Percentiles rank a stretch among this genome's conserved stretches.
Conservation (phyloP, 163 green algal genomes). For the Scenedesmus sp. region DNA sequence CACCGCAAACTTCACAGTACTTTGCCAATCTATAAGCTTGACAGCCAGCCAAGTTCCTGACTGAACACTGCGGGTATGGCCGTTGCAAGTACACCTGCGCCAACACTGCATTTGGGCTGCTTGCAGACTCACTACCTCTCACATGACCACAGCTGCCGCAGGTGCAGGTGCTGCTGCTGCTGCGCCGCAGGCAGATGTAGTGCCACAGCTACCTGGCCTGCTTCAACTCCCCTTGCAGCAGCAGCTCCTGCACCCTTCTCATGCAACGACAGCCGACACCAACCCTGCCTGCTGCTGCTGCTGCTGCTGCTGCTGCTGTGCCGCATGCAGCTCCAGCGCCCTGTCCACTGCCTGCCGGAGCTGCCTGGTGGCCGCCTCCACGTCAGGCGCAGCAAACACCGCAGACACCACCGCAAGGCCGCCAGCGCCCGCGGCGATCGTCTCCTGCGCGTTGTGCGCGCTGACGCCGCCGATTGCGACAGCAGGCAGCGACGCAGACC, state of each 20-base stretch:
- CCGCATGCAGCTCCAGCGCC: conserved; percentile 65
- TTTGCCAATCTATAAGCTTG: no score
- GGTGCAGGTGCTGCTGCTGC: neutral
- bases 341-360: conserved; percentile 71
- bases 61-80: no score
- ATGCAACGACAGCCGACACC: neutral
- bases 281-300: neutral
- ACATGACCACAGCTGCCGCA: neutral
- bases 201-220: neutral
- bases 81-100: no score
- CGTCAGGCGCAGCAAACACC: conserved; percentile 81
- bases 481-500: conserved; percentile 78
- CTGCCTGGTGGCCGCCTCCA: conserved; percentile 58
- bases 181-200: neutral
- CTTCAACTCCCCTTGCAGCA: neutral
- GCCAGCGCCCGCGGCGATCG: conserved; percentile 26
- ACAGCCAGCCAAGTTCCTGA: no score
- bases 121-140: no score
- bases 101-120: neutral
- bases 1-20: no score
- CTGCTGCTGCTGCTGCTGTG: conserved; percentile 60
- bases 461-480: conserved; percentile 95
- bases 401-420: conserved; percentile 90
- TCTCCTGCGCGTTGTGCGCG: conserved; percentile 70
- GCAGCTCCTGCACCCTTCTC: neutral